These are phyloP conservation scores for Ustilaginoidea virens DNA, from an alignment of 2,329 filamentous ascomycete genomes.

Conservation along the genomic window DNA sequence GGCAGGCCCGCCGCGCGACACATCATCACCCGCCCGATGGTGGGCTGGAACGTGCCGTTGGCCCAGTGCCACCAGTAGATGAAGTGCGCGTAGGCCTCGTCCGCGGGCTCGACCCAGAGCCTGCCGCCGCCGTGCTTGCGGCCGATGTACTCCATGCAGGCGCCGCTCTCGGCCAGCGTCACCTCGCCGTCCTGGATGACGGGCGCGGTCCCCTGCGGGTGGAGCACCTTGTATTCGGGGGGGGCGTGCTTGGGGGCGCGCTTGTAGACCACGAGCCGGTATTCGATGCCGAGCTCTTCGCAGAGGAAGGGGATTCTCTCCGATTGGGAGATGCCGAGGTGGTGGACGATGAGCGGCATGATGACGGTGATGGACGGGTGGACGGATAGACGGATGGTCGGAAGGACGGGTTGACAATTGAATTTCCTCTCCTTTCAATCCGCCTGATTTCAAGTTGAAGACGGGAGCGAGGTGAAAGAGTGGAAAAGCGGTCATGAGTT, in stretches of 20 bases:
- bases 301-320: slow-evolving; percentile 50
- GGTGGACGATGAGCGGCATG: slow-evolving; percentile 28
- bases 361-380: background rate
- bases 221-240: slow-evolving; percentile 23
- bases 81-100: slow-evolving; percentile 40
- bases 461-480: no score
- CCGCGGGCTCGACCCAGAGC: slow-evolving; percentile 27
- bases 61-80: slow-evolving; percentile 50
- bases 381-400: no score
- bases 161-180: slow-evolving; percentile 42
- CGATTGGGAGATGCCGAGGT: slow-evolving; percentile 43
- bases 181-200: slow-evolving; percentile 41
- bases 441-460: no score
- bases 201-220: slow-evolving; percentile 40
- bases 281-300: slow-evolving; percentile 44
- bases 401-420: no score
- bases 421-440: no score
- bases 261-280: slow-evolving; percentile 15
- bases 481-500: no score
- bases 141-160: slow-evolving; percentile 47
- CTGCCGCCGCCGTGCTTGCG: slow-evolving; percentile 33
- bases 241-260: slow-evolving; percentile 19
- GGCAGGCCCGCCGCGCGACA: slow-evolving; percentile 9
- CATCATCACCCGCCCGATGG: slow-evolving; percentile 20
- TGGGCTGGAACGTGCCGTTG: slow-evolving; percentile 27